Evolutionary conservation across 169 alveolate species (phyloP).

Genomic region (Besnoitia besnoiti): DNA sequence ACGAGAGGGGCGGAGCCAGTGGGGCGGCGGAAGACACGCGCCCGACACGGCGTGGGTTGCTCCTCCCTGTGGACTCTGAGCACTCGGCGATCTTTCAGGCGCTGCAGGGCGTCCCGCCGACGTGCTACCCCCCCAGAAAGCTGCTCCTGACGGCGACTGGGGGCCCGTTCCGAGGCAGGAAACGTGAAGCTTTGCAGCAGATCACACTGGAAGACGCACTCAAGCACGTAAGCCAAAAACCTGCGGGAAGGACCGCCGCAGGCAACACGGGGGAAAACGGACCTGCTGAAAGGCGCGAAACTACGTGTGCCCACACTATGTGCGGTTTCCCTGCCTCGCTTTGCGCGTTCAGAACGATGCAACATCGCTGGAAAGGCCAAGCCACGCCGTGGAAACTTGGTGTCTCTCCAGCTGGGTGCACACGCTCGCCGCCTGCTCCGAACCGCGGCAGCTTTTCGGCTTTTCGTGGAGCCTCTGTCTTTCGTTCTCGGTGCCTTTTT

Average conservation of each 20-base stretch:
- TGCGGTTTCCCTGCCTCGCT: background rate
- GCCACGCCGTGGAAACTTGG: too few species aligned
- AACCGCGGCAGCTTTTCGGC: too few species aligned
- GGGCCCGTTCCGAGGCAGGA: slow-evolving; percentile 68
- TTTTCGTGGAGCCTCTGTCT: background rate
- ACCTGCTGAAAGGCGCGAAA: too few species aligned
- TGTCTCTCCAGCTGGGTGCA: too few species aligned
- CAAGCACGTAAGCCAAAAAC: slow-evolving; percentile 65
- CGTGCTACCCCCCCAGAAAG: slow-evolving; percentile 8
- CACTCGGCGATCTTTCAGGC: slow-evolving; percentile 88
- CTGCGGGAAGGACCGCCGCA: too few species aligned
- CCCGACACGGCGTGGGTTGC: background rate
- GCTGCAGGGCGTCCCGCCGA: slow-evolving; percentile 68
- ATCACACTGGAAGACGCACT: slow-evolving; percentile 61
- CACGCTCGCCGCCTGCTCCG: too few species aligned
- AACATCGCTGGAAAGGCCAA: too few species aligned
- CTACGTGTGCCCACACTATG: too few species aligned
- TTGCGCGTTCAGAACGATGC: background rate
- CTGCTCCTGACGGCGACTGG: slow-evolving; percentile 67
- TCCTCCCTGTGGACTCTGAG: slow-evolving; percentile 87
- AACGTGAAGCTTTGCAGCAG: slow-evolving; percentile 40
- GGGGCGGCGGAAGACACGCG: background rate
- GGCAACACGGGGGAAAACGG: too few species aligned
- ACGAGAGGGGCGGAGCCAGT: background rate
- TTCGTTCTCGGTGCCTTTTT: background rate